A percentile compares a stretch with the other conserved stretches of the same genome.
phyloP scores from a whole-genome alignment of 106 monocot species.

The Posidonia australis region DNA sequence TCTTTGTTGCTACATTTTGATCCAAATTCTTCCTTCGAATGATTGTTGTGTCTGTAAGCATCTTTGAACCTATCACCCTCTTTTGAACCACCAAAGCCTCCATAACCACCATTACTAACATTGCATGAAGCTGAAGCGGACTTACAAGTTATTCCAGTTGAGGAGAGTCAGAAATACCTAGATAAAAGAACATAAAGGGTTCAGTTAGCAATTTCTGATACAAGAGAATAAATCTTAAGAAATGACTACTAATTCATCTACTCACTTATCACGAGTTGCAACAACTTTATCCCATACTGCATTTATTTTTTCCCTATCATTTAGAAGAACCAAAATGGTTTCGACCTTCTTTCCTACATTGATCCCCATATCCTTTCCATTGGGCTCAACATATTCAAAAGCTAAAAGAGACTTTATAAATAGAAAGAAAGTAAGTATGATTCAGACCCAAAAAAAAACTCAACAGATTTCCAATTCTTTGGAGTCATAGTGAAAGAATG shows the following conservation, averaged over 20 bases:
- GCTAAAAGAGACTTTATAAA: slow-evolving; percentile 63
- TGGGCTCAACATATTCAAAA: slow-evolving; percentile 87
- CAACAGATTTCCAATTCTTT: not conserved
- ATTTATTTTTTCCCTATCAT: slow-evolving; percentile 79
- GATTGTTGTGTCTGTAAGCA: slow-evolving; percentile 39
- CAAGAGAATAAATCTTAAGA: slow-evolving; percentile 1
- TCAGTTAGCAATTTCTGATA: not conserved
- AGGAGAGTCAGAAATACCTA: slow-evolving; percentile 90
- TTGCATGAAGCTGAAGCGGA: slow-evolving; percentile 52
- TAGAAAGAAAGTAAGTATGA: slow-evolving; percentile 1
- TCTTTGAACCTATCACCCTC: slow-evolving; percentile 40
- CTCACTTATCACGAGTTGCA: slow-evolving; percentile 86
- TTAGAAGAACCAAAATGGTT: slow-evolving; percentile 54
- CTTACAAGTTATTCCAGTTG: slow-evolving; percentile 70
- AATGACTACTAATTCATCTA: not conserved
- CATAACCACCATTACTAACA: slow-evolving; percentile 35
- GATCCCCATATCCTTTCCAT: slow-evolving; percentile 89
- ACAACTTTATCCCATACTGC: slow-evolving; percentile 77
- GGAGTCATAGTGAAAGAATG: not conserved
- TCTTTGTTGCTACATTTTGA: not conserved
- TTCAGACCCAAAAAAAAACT: not conserved
- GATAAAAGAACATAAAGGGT: not conserved
- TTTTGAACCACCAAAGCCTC: slow-evolving; percentile 32
- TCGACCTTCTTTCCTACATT: slow-evolving; percentile 93
- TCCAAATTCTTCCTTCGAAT: slow-evolving; percentile 19